A percentile compares a stretch with the other conserved stretches of the same genome.
Conservation (phyloP, 352 stramenopile species). For the Phytophthora nicotianae region DNA sequence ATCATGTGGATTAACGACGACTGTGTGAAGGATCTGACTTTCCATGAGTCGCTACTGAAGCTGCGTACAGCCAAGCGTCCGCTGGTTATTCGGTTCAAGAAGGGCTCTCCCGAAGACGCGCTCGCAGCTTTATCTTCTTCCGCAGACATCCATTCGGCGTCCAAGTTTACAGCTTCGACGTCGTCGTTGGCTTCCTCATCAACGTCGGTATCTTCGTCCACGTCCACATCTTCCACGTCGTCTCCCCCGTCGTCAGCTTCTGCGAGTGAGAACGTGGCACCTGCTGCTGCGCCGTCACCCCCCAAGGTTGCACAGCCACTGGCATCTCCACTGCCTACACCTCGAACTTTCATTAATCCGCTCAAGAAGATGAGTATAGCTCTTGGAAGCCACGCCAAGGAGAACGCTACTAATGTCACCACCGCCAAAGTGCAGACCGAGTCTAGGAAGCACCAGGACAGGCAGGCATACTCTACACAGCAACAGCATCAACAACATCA, state of each 20-base stretch:
- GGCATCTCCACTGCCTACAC: slow-evolving; percentile 27
- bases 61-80: slow-evolving; percentile 82
- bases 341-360: slow-evolving; percentile 59
- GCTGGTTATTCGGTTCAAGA: slow-evolving; percentile 87
- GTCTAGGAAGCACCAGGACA: slow-evolving; percentile 33
- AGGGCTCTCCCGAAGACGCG: slow-evolving; percentile 53
- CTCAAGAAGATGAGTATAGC: slow-evolving; percentile 66
- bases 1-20: slow-evolving; percentile 90
- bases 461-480: slow-evolving; percentile 31
- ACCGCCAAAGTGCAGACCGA: slow-evolving; percentile 46
- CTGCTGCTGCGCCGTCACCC: slow-evolving; percentile 17
- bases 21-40: slow-evolving; percentile 66
- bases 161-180: slow-evolving; percentile 29
- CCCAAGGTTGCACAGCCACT: slow-evolving; percentile 29
- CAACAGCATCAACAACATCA: slow-evolving; percentile 29
- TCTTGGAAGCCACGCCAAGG: slow-evolving; percentile 49
- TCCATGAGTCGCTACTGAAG: slow-evolving; percentile 86
- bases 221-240: slow-evolving; percentile 20
- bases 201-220: slow-evolving; percentile 32
- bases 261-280: slow-evolving; percentile 15
- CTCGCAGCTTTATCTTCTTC: slow-evolving; percentile 30
- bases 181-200: slow-evolving; percentile 35
- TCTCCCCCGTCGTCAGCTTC: slow-evolving; percentile 22
- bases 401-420: slow-evolving; percentile 38
- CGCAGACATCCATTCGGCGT: slow-evolving; percentile 25